Base-by-base conservation (phyloP, 768 basidiomycete genomes). In the Suillus subaureus region DNA sequence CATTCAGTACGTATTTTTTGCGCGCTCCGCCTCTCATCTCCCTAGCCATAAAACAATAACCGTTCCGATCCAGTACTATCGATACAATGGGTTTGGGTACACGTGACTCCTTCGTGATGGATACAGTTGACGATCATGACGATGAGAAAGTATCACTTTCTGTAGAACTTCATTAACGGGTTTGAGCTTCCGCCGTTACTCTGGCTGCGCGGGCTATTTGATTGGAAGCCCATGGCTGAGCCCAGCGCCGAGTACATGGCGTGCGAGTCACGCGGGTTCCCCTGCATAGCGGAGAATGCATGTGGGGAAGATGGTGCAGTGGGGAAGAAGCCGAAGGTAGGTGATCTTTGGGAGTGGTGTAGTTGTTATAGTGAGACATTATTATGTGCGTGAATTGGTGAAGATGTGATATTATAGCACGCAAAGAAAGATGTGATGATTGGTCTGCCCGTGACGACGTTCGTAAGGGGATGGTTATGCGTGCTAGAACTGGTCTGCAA, bases 301-400 rank as follows among this genome's bases (percentile, higher is more conserved):
- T 87, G 85, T 62, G 88, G 87, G 15, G 83, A 82, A 28, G 86
- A 80, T 6, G 83, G 78, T 12, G 73, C 83, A 18, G 80, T 74
- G 40, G 88, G 88, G 79, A 89, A 89, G 78, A 88, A 82, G 65
- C 85, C 86, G 70, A 77, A 86, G 5, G 82, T 82, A 64, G 87
- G 87, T 3, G 88, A 87, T 37, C 84, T 71, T 64, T 87, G 83
- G 78, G 68, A 23, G 80, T 70, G 47, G 78, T 73, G 77, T 79
- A 82, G 63, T 72, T 70, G 68, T 70, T 71, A 68, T 65, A 78
- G 21, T 80, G 82, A 70, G 87, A 82, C 84, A 86, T 84, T n/a
- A n/a, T n/a, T 68, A 72, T 75, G 70, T 51, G 40, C 35, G 58
- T 60, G 57, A 55, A 61, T 61, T 57, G 64, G 51, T 33, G 64